Base-by-base conservation (phyloP, 2,329 filamentous ascomycete species). In the Colletotrichum paranaense region DNA sequence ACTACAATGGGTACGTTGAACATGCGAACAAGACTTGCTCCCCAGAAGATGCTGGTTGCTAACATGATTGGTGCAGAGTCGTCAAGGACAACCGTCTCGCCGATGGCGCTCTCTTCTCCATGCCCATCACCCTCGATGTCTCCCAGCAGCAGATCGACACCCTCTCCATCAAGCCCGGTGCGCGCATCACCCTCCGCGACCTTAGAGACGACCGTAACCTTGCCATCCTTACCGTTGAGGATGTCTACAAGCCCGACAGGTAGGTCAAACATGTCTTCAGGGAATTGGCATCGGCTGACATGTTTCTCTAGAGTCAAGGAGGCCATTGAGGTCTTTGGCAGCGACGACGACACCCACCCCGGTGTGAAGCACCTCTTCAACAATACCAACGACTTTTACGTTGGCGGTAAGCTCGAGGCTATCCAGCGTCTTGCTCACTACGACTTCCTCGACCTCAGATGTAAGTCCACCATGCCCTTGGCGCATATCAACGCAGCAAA, bases 351-450 rank as follows among this genome's bases (percentile, higher is more conserved):
- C 78, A 93, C 94, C 78, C 95, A 98, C 86, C 97, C 97, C 55
- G 97, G 97, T 74, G 90, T 98, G 84, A 94, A 93, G 86, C 97
- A 97, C 87, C 92, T 99, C 75, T 92, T 93, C 87, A 89, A 92
- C 80, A 92, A 91, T 49, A 92, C 93, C 75, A 88, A 94, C 79
- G 95, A 98, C 74, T 97, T 92, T 84, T 98, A 98, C 85, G 90
- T 99, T 75, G 97, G 97, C 82, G 97, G 97, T 82, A 98, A 97
- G 91, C 87, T 99, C 76, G 94, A 98, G 82, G 97, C 97, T 75
- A 92, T 99, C 82, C 96, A 96, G 90, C 93, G 95, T 78, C 90
- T 98, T 74, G 95, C 97, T 87, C 97, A 99, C 89, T 99, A 99
- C 88, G 97, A 99, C 88, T 98, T 98, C 87, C 94, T 98, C 78